These are phyloP conservation scores for Claviceps quebecensis DNA, from an alignment of 2,329 filamentous ascomycete genomes.

Conservation along the genomic window DNA sequence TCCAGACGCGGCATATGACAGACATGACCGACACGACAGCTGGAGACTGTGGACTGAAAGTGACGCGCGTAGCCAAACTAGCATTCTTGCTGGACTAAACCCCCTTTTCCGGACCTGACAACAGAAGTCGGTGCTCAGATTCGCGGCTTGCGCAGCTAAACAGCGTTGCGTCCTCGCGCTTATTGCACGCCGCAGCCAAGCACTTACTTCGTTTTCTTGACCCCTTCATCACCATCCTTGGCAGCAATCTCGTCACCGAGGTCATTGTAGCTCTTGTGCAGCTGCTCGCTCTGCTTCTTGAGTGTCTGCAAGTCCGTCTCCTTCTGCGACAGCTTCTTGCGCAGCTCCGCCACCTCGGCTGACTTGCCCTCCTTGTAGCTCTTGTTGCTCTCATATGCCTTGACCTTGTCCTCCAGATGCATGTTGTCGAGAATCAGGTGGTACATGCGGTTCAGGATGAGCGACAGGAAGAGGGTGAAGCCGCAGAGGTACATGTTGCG, in stretches of 20 bases:
- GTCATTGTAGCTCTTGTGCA: constrained; percentile 73
- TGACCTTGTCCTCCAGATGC: constrained; percentile 81
- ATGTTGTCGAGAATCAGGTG: constrained; percentile 90
- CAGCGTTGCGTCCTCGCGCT: no score
- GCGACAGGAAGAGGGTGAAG: constrained; percentile 95
- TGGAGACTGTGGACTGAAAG: no score
- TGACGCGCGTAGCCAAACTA: no score
- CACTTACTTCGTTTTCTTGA: constrained; percentile 38
- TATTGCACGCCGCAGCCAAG: no score
- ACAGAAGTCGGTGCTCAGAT: no score
- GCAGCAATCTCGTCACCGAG: constrained; percentile 69
- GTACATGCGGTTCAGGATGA: constrained; percentile 98
- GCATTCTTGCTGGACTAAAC: no score
- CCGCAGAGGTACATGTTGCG: constrained; percentile 99
- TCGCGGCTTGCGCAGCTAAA: no score
- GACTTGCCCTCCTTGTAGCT: constrained; percentile 58
- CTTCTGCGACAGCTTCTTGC: constrained; percentile 60
- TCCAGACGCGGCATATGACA: no score
- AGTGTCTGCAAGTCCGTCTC: constrained; percentile 73
- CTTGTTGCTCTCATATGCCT: constrained; percentile 64
- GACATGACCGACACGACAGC: no score
- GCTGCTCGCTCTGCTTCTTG: constrained; percentile 81
- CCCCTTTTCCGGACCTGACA: no score
- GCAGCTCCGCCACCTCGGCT: constrained; percentile 58
- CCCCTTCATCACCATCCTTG: constrained; percentile 34